Conservation (phyloP, 495 filamentous ascomycete genomes). For the Penicillium maclennaniae region DNA sequence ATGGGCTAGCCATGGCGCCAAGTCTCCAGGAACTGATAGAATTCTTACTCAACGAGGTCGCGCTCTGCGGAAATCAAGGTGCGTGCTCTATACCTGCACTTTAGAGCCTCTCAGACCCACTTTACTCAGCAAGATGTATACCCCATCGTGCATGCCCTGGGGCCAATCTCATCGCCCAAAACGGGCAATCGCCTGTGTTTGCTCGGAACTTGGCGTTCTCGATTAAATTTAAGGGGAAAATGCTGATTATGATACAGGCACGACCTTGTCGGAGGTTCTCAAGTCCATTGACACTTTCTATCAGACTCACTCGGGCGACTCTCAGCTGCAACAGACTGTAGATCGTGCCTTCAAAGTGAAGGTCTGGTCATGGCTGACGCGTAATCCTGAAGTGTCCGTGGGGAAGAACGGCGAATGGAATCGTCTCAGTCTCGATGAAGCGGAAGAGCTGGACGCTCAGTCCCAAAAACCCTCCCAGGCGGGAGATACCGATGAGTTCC, state of each 20-base stretch:
- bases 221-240: not conserved
- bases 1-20: constrained; percentile 52
- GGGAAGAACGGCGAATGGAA: constrained; percentile 40
- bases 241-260: constrained; percentile 31
- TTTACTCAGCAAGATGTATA: constrained; percentile 13
- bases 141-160: constrained; percentile 1
- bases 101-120: constrained; percentile 18
- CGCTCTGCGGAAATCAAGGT: constrained; percentile 66
- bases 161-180: not conserved
- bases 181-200: not conserved
- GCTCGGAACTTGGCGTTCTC: not conserved
- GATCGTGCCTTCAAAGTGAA: constrained; percentile 50
- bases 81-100: constrained; percentile 30
- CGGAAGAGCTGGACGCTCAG: constrained; percentile 25
- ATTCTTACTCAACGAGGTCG: constrained; percentile 68
- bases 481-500: constrained; percentile 3
- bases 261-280: constrained; percentile 38
- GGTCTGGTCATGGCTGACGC: constrained; percentile 55
- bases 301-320: constrained; percentile 17
- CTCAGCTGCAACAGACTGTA: constrained; percentile 27
- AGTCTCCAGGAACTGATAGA: constrained; percentile 68
- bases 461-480: not conserved
- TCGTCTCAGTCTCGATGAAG: constrained; percentile 44
- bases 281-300: constrained; percentile 40
- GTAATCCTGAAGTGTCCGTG: constrained; percentile 51